Evolutionary conservation across 2,329 filamentous ascomycete species (phyloP).

Genomic region (Zymoseptoria passerinii): DNA sequence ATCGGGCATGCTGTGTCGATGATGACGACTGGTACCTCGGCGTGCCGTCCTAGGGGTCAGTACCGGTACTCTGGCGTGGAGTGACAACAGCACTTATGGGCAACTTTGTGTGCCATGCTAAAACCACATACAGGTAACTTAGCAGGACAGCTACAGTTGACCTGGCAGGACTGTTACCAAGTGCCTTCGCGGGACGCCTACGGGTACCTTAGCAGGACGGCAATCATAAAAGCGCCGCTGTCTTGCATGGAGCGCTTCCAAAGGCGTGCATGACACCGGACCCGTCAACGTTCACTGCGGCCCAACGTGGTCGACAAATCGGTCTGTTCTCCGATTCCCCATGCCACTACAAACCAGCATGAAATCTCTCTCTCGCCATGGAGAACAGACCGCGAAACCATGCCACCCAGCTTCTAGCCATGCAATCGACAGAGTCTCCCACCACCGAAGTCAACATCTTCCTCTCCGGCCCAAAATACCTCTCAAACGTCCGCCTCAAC

Average conservation of each 20-base stretch:
- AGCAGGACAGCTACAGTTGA: too few relatives aligned
- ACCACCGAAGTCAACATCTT: background rate
- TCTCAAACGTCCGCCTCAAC: conserved; percentile 56
- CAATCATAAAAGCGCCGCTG: too few relatives aligned
- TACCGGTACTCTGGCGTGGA: too few relatives aligned
- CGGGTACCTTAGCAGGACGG: too few relatives aligned
- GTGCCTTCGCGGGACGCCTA: too few relatives aligned
- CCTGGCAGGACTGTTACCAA: too few relatives aligned
- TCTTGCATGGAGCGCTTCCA: background rate
- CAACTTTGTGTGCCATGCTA: too few relatives aligned
- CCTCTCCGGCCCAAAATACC: conserved; percentile 52
- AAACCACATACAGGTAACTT: too few relatives aligned
- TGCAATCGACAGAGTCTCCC: background rate
- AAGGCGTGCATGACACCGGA: background rate
- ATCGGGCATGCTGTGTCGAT: too few relatives aligned
- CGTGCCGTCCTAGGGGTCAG: too few relatives aligned
- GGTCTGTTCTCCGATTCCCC: background rate
- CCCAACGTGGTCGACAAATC: background rate
- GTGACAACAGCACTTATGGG: too few relatives aligned
- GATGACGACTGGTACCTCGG: too few relatives aligned
- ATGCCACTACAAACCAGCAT: background rate
- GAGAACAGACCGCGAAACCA: background rate
- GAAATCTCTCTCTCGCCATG: background rate
- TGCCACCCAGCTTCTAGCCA: background rate
- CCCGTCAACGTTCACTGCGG: background rate